Evolutionary conservation across 495 filamentous ascomycete species (phyloP).

Genomic region (Aspergillus leporis): DNA sequence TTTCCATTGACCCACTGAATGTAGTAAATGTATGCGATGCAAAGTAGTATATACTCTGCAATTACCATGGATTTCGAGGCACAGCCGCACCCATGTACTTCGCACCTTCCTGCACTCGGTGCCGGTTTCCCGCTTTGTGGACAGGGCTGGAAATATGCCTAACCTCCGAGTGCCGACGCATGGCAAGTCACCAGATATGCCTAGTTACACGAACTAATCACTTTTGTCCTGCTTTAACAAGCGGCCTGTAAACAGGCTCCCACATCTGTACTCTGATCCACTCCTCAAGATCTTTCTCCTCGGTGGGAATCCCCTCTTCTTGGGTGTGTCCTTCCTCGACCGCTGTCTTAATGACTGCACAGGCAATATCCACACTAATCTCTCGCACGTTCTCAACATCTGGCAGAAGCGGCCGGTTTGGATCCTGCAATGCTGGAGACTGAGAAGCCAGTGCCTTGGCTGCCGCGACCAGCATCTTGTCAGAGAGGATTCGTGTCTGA

Average conservation of each 20-base stretch:
- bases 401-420: slow-evolving; percentile 63
- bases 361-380: slow-evolving; percentile 76
- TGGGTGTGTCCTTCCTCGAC: slow-evolving; percentile 67
- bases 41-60: too few relatives aligned
- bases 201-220: not conserved
- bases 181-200: not conserved
- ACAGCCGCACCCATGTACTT: not conserved
- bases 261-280: slow-evolving; percentile 94
- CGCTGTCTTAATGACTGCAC: slow-evolving; percentile 73
- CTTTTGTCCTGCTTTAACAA: slow-evolving; percentile 27
- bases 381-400: slow-evolving; percentile 74
- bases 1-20: too few relatives aligned
- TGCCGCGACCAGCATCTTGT: slow-evolving; percentile 82
- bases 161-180: too few relatives aligned
- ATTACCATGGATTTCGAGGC: too few relatives aligned
- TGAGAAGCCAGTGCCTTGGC: slow-evolving; percentile 68
- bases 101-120: not conserved
- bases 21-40: too few relatives aligned
- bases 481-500: slow-evolving; percentile 60
- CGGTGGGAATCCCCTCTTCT: slow-evolving; percentile 40
- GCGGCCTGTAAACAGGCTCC: slow-evolving; percentile 70
- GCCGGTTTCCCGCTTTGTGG: not conserved
- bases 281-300: slow-evolving; percentile 62
- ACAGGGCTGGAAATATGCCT: too few relatives aligned
- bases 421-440: slow-evolving; percentile 65